Base-by-base conservation (phyloP, 148 eudicot genomes). In the Polygonum aviculare region DNA sequence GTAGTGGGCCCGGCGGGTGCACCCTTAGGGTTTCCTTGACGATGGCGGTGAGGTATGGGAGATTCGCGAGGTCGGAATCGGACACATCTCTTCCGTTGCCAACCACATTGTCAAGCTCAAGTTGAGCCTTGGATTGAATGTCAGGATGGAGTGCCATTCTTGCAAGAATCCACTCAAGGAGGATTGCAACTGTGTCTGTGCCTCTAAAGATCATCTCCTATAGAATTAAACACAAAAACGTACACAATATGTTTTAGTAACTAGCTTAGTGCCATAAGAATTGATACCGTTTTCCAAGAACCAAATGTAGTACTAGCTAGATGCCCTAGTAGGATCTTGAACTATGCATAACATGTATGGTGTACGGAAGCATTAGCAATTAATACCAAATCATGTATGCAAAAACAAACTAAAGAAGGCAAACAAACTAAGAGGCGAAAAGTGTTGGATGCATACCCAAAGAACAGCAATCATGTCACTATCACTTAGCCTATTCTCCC, bases 181-280 rank as follows among this genome's bases (percentile, higher is more conserved):
- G 84, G 16, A 92, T 95, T 3, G 96, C 98, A 3, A 92, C 98
- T 0, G 97, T 92, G 59, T 92, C 98, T 11, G 97, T 95, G 10
- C 98, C 98, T 60, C 98, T 86, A 12, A 95, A 95, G 45, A 95
- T 89, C 97, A 92, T 95, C 75, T 95, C 98, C 98, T 95, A 74
- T 31, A 74, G 15, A 69, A 69, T 59, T 18, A 21, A 60, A 26
- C 5, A 6, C 38, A 62, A 62, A 12, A n/a, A n/a, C n/a, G n/a
- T 54, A 44, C 1, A 15, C 15, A 19, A 51, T 51, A 5, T 51
- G 4, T 14, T 51, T 2, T 14, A 51, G 57, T 51, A 51, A 44
- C 9, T 7, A 51, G 57, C 57, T 51, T 51, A 12, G 57, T 51
- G 57, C 57, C 18, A 15, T 14, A 51, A 19, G 57, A 51, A 16